A percentile compares a stretch with the other conserved stretches of the same genome.
These are phyloP conservation scores for Naematelia aurantialba DNA, from an alignment of 768 basidiomycete genomes.

Conservation along the genomic window DNA sequence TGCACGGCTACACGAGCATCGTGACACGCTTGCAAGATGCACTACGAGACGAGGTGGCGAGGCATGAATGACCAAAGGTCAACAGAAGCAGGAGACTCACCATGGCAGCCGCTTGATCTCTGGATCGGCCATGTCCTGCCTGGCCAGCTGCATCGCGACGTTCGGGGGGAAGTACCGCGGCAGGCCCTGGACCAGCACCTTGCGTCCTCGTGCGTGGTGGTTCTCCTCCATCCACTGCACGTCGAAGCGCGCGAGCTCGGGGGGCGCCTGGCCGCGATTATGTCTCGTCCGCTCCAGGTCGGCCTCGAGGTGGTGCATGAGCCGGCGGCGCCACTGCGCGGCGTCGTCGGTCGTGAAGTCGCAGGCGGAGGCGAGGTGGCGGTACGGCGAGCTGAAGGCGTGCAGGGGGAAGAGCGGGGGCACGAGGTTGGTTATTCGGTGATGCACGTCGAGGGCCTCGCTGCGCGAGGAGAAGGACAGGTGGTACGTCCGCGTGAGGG, in stretches of 20 bases:
- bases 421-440: neutral
- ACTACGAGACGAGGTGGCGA: too few species aligned
- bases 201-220: neutral
- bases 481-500: slow-evolving; percentile 1
- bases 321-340: too few species aligned
- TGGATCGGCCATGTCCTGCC: neutral
- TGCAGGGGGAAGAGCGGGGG: neutral
- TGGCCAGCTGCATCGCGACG: neutral
- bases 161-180: neutral
- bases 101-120: neutral
- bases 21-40: too few species aligned
- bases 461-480: neutral
- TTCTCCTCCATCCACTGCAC: neutral
- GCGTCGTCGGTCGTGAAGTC: neutral
- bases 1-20: too few species aligned
- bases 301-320: too few species aligned
- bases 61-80: too few species aligned
- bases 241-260: neutral
- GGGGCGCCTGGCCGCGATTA: too few species aligned
- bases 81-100: neutral
- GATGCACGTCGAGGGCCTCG: neutral
- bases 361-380: too few species aligned
- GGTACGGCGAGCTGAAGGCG: neutral
- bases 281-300: too few species aligned
- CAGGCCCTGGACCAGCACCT: neutral